Evolutionary conservation across 345 rosid species (phyloP).

Genomic region (Alliaria petiolata): DNA sequence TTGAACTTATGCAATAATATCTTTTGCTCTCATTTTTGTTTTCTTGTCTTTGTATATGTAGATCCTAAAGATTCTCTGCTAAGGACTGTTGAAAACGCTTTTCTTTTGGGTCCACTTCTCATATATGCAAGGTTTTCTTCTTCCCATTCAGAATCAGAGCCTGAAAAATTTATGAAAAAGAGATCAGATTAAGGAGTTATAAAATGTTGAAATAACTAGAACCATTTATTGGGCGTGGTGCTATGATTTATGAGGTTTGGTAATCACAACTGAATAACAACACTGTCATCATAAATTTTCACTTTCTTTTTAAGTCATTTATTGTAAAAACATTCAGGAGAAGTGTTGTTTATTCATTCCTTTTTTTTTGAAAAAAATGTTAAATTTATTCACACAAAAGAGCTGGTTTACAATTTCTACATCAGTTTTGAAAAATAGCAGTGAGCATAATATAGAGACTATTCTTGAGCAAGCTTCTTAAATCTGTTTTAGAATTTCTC

Average conservation of each 20-base stretch:
- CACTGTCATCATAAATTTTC: background rate
- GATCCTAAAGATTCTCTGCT: slow-evolving; percentile 69
- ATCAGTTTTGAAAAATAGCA: too few relatives aligned
- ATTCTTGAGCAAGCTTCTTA: too few relatives aligned
- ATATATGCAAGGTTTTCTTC: slow-evolving; percentile 62
- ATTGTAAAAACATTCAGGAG: background rate
- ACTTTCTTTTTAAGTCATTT: too few relatives aligned
- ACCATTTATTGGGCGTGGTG: background rate
- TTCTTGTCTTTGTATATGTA: slow-evolving; percentile 31
- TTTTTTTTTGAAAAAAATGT: too few relatives aligned
- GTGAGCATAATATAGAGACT: too few relatives aligned
- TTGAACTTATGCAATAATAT: slow-evolving; percentile 11
- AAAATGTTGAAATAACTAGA: slow-evolving; percentile 2
- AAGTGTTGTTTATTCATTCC: background rate
- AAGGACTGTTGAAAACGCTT: slow-evolving; percentile 68
- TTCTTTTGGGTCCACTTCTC: slow-evolving; percentile 79
- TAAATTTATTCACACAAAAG: too few relatives aligned
- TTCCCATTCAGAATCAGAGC: slow-evolving; percentile 5
- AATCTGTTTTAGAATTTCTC: too few relatives aligned
- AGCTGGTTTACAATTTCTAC: too few relatives aligned
- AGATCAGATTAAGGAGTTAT: background rate
- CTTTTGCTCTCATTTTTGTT: background rate
- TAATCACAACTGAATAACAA: background rate
- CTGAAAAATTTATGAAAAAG: background rate
- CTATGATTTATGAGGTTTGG: background rate